These are phyloP conservation scores for Simplicillium aogashimaense DNA, from an alignment of 2,329 filamentous ascomycete species.

Conservation along the genomic window DNA sequence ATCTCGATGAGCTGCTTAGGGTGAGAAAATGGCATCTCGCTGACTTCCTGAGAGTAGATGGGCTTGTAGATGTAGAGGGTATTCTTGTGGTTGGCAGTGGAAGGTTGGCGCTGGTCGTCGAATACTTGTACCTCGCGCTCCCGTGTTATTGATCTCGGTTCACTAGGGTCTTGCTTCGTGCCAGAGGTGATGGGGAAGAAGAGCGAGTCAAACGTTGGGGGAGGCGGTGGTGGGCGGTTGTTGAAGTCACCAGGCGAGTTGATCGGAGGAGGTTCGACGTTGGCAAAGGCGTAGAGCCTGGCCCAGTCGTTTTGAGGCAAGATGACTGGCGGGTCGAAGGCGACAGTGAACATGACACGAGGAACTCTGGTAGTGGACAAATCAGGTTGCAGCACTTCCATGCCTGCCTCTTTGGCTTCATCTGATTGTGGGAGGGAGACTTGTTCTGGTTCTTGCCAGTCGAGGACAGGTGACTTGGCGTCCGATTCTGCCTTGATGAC, in stretches of 20 bases:
- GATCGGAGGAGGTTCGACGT: conserved; percentile 28
- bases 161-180: conserved; percentile 43
- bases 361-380: conserved; percentile 45
- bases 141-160: conserved; percentile 44
- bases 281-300: conserved; percentile 50
- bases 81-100: conserved; percentile 38
- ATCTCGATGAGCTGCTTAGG: conserved; percentile 66
- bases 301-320: conserved; percentile 56
- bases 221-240: conserved; percentile 10
- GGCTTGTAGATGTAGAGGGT: conserved; percentile 62
- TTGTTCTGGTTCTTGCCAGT: conserved; percentile 66
- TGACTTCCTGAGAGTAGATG: conserved; percentile 58
- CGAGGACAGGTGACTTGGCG: conserved; percentile 34
- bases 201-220: conserved; percentile 46
- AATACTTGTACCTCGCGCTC: conserved; percentile 35
- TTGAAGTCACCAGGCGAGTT: conserved; percentile 19
- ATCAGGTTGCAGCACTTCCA: conserved; percentile 41
- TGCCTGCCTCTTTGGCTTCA: conserved; percentile 36
- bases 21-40: conserved; percentile 65
- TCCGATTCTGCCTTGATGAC: conserved; percentile 48
- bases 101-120: conserved; percentile 16
- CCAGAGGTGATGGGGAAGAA: conserved; percentile 43
- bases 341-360: conserved; percentile 64
- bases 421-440: conserved; percentile 43
- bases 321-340: conserved; percentile 63